phyloP scores from a whole-genome alignment of 1,284 basidiomycete genomes.

The Sanghuangporus weigelae region DNA sequence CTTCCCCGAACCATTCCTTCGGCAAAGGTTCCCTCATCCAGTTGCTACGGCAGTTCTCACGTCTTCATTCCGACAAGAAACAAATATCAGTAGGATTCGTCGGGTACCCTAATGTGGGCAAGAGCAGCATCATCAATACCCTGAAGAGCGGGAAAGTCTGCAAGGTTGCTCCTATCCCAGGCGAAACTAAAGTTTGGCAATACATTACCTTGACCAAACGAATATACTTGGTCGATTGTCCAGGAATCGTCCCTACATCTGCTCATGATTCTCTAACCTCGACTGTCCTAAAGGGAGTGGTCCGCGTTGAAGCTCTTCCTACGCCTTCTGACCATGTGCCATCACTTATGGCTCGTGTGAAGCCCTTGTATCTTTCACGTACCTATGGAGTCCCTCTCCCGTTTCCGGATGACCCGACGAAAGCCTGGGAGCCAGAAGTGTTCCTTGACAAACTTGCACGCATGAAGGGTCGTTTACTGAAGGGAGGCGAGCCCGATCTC shows the following conservation, averaged over 20 bases:
- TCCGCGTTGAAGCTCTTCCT: slow-evolving; percentile 93
- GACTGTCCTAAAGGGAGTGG: slow-evolving; percentile 95
- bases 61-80: slow-evolving; percentile 97
- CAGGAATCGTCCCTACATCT: slow-evolving; percentile 95
- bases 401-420: slow-evolving; percentile 43
- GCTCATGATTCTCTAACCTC: slow-evolving; percentile 87
- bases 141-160: slow-evolving; percentile 98
- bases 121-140: slow-evolving; percentile 97
- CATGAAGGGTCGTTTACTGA: slow-evolving; percentile 88
- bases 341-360: slow-evolving; percentile 82
- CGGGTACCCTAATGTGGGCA: slow-evolving; percentile 98
- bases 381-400: slow-evolving; percentile 81
- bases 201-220: slow-evolving; percentile 95
- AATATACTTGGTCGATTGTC: slow-evolving; percentile 99
- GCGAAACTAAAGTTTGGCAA: slow-evolving; percentile 99
- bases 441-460: slow-evolving; percentile 85
- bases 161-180: slow-evolving; percentile 93
- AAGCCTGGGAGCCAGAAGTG: slow-evolving; percentile 68
- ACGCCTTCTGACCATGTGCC: slow-evolving; percentile 94
- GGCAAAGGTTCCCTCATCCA: slow-evolving; percentile 98
- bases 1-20: slow-evolving; percentile 98
- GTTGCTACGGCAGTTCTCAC: slow-evolving; percentile 93
- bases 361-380: slow-evolving; percentile 87
- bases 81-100: slow-evolving; percentile 98
- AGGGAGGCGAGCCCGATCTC: slow-evolving; percentile 92